phyloP scores from a whole-genome alignment of 768 basidiomycete species.

The Termitomyces sp. region DNA sequence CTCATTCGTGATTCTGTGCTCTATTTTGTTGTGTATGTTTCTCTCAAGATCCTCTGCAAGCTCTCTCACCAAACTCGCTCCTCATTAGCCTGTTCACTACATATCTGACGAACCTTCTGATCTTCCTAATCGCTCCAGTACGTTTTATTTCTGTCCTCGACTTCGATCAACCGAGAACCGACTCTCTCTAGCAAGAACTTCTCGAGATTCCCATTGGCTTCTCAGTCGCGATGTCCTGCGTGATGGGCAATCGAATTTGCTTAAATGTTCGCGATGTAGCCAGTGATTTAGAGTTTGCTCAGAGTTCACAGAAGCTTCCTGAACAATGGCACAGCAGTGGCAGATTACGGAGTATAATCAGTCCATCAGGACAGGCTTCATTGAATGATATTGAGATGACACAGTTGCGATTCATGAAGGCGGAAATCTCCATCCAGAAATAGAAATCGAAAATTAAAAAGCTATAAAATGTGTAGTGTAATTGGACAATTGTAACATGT shows the following conservation, averaged over 20 bases:
- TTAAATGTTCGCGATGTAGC: constrained; percentile 46
- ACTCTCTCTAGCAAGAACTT: constrained; percentile 24
- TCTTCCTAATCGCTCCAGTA: constrained; percentile 32
- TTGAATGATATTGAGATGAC: constrained; percentile 27
- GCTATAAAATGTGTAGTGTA: background rate
- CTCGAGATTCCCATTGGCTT: constrained; percentile 54
- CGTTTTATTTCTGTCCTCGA: background rate
- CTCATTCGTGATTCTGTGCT: constrained; percentile 51
- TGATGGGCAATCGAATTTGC: constrained; percentile 50
- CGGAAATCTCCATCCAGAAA: constrained; percentile 5
- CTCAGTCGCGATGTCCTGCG: constrained; percentile 51
- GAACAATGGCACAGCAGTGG: background rate
- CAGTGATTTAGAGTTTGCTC: constrained; percentile 16
- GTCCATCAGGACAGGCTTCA: constrained; percentile 2
- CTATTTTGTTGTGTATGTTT: constrained; percentile 51
- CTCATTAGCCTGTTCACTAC: constrained; percentile 44
- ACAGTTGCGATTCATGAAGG: constrained; percentile 26
- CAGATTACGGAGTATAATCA: constrained; percentile 1
- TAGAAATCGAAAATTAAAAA: background rate
- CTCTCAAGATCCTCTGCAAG: background rate
- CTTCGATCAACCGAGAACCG: background rate
- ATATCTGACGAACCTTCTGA: constrained; percentile 43
- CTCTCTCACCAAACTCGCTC: background rate
- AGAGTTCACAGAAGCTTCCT: background rate
- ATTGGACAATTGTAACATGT: background rate